Evolutionary conservation across 2,329 filamentous ascomycete species (phyloP).

Genomic region (Capronia epimyces): DNA sequence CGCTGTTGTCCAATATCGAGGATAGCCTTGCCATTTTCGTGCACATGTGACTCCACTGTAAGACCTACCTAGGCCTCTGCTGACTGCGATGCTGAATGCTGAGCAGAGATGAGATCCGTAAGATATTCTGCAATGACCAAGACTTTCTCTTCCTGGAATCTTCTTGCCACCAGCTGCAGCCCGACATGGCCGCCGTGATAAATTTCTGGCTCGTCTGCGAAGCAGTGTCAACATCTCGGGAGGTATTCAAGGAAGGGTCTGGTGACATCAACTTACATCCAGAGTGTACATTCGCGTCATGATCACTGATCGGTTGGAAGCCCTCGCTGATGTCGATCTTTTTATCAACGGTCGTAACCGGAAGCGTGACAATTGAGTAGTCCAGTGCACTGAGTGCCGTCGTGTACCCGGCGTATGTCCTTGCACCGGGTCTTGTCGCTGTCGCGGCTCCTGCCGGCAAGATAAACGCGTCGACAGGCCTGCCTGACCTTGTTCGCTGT

Average conservation of each 20-base stretch:
- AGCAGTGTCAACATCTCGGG: neutral
- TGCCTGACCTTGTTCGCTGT: too few species aligned
- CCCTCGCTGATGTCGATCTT: constrained; percentile 1
- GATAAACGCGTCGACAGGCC: constrained; percentile 1
- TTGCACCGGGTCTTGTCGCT: too few species aligned
- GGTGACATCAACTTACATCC: neutral
- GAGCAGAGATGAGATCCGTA: too few species aligned
- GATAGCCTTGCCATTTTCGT: too few species aligned
- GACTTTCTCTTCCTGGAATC: constrained; percentile 6
- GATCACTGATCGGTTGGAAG: neutral
- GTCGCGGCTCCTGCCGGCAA: constrained; percentile 1
- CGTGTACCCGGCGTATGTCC: constrained; percentile 2
- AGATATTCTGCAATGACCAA: neutral
- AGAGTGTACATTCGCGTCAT: neutral
- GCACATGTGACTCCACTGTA: too few species aligned
- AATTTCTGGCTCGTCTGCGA: neutral
- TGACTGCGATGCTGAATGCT: too few species aligned
- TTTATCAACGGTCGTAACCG: neutral
- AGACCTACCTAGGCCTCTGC: too few species aligned
- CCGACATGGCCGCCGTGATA: neutral
- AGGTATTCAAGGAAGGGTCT: too few species aligned
- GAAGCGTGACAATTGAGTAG: neutral
- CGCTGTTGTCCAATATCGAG: too few species aligned
- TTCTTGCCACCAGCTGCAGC: neutral
- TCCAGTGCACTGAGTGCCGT: neutral